Evolutionary conservation across 352 stramenopile species (phyloP).

Genomic region (Thraustotheca clavata): DNA sequence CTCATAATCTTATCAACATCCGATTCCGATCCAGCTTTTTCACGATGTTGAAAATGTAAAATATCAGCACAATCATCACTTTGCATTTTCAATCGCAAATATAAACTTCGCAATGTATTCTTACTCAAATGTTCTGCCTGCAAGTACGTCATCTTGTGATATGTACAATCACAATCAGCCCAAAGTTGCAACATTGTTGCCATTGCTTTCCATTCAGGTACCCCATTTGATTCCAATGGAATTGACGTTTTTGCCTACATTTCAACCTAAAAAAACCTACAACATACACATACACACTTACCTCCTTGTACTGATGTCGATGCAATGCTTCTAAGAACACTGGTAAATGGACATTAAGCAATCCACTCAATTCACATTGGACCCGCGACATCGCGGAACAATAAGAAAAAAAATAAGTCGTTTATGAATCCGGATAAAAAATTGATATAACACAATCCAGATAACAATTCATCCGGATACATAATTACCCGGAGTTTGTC

Average conservation of each 20-base stretch:
- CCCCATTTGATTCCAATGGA: not conserved
- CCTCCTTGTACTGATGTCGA: not conserved
- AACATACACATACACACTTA: not conserved
- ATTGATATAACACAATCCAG: not conserved
- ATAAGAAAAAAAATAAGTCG: too few species aligned
- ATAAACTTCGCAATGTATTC: not conserved
- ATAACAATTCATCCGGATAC: not conserved
- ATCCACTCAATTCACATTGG: not conserved
- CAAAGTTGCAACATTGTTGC: not conserved
- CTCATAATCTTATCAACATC: not conserved
- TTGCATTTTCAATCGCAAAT: conserved; percentile 12
- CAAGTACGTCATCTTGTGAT: conserved; percentile 16
- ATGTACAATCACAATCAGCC: conserved; percentile 14
- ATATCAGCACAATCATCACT: conserved; percentile 7
- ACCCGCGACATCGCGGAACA: conserved; percentile 11
- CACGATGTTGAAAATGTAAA: not conserved
- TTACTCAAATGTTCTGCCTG: not conserved
- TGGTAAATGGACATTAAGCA: not conserved
- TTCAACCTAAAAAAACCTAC: not conserved
- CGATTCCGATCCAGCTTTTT: conserved; percentile 12
- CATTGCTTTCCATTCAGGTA: not conserved
- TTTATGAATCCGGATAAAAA: not conserved
- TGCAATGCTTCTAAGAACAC: not conserved
- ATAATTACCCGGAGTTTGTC: not conserved
- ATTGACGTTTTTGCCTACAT: not conserved